phyloP scores from a whole-genome alignment of 2,329 filamentous ascomycete genomes.

The Cladophialophora psammophila region DNA sequence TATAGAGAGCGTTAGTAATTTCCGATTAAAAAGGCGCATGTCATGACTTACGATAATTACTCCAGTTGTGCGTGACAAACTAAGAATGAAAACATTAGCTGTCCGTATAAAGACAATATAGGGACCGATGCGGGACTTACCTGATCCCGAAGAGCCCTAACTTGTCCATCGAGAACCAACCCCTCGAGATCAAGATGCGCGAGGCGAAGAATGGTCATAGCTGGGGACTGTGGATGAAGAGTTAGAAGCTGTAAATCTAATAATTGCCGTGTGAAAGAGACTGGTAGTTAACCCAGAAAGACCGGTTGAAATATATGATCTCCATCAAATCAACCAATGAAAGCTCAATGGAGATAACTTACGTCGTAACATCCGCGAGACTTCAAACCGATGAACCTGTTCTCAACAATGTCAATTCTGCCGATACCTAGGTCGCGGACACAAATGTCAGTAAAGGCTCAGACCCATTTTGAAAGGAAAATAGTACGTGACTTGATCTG shows the following conservation, averaged over 20 bases:
- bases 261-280: constrained; percentile 2
- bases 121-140: neutral
- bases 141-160: constrained; percentile 73
- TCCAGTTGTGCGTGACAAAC: constrained; percentile 70
- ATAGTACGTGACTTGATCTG: neutral
- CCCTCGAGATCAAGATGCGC: constrained; percentile 70
- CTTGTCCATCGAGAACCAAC: constrained; percentile 72
- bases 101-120: neutral
- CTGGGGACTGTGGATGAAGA: constrained; percentile 7
- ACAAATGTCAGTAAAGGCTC: neutral
- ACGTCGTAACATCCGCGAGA: constrained; percentile 79
- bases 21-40: neutral
- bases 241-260: neutral
- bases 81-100: neutral
- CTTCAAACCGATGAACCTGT: constrained; percentile 81
- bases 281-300: constrained; percentile 55
- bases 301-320: neutral
- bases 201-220: constrained; percentile 61
- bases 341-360: neutral
- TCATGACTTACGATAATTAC: constrained; percentile 43
- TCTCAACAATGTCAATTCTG: constrained; percentile 79
- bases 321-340: neutral
- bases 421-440: neutral
- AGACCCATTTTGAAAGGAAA: neutral
- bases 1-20: neutral